A percentile compares a stretch with the other conserved stretches of the same genome.
phyloP scores from a whole-genome alignment of 2,329 filamentous ascomycete species.

The Colletotrichum liriopes region DNA sequence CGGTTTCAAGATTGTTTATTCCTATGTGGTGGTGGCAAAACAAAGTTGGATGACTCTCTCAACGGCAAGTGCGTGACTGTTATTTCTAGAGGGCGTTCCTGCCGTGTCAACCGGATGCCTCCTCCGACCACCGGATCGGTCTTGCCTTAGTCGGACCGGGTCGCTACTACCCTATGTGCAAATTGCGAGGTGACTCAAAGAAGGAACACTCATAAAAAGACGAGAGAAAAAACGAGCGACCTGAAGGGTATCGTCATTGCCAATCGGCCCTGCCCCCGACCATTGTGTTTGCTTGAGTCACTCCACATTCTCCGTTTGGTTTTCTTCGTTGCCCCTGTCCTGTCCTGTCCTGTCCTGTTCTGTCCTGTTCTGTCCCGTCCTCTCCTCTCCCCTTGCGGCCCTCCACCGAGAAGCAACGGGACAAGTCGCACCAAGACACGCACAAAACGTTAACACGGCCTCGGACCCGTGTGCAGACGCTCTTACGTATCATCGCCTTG shows the following conservation, averaged over 20 bases:
- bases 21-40: slow-evolving; percentile 2
- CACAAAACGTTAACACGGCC: neutral
- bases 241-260: slow-evolving; percentile 21
- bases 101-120: slow-evolving; percentile 8
- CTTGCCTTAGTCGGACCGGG: neutral
- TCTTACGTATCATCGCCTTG: slow-evolving; percentile 7
- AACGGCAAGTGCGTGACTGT: slow-evolving; percentile 4
- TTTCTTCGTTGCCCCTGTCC: neutral
- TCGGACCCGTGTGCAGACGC: slow-evolving; percentile 6
- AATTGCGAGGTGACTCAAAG: slow-evolving; percentile 9
- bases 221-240: neutral
- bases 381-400: neutral
- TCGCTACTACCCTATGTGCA: slow-evolving; percentile 1
- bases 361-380: neutral
- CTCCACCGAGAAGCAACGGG: neutral
- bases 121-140: slow-evolving; percentile 37
- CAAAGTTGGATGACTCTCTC: neutral
- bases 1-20: neutral
- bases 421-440: neutral
- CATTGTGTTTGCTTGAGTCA: slow-evolving; percentile 24
- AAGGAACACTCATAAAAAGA: neutral
- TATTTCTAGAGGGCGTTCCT: slow-evolving; percentile 31
- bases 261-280: slow-evolving; percentile 34
- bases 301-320: slow-evolving; percentile 31
- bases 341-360: neutral